A percentile compares a stretch with the other conserved stretches of the same genome.
phyloP scores from a whole-genome alignment of 768 basidiomycete species.

The Pleurotus sapidus region DNA sequence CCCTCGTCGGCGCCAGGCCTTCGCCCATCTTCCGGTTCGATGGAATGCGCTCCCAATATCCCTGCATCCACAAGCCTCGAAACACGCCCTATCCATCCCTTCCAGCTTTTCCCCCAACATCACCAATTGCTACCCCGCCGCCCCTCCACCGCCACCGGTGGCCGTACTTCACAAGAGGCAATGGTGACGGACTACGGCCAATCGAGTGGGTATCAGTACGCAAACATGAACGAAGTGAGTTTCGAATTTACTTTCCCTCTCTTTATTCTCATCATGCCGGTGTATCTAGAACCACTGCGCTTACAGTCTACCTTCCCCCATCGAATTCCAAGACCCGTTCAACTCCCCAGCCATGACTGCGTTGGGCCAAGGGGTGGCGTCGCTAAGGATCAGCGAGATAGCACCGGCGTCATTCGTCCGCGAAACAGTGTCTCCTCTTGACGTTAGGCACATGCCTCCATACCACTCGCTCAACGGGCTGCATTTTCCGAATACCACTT shows the following conservation, averaged over 20 bases:
- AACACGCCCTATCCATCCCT: constrained; percentile 12
- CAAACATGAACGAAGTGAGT: constrained; percentile 23
- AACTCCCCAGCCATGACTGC: too few relatives aligned
- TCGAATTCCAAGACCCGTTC: too few relatives aligned
- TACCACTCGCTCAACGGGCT: too few relatives aligned
- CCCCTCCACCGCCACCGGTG: constrained; percentile 30
- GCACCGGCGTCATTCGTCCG: too few relatives aligned
- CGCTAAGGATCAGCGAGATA: too few relatives aligned
- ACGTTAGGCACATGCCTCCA: too few relatives aligned
- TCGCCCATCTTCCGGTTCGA: constrained; percentile 11
- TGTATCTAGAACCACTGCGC: not conserved
- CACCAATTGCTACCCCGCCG: constrained; percentile 19
- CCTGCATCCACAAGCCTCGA: constrained; percentile 11
- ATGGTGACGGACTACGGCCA: not conserved
- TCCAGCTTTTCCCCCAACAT: constrained; percentile 21
- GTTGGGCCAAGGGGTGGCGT: too few relatives aligned
- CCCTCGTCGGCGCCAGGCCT: constrained; percentile 5
- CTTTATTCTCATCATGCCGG: not conserved
- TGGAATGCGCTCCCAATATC: constrained; percentile 12
- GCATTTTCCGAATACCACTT: too few relatives aligned
- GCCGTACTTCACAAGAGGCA: not conserved
- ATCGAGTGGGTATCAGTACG: too few relatives aligned
- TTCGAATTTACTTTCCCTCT: constrained; percentile 1
- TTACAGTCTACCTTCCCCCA: too few relatives aligned
- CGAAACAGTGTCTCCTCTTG: too few relatives aligned